Conservation (phyloP, 805 yeast species). For the Teunomyces stri region DNA sequence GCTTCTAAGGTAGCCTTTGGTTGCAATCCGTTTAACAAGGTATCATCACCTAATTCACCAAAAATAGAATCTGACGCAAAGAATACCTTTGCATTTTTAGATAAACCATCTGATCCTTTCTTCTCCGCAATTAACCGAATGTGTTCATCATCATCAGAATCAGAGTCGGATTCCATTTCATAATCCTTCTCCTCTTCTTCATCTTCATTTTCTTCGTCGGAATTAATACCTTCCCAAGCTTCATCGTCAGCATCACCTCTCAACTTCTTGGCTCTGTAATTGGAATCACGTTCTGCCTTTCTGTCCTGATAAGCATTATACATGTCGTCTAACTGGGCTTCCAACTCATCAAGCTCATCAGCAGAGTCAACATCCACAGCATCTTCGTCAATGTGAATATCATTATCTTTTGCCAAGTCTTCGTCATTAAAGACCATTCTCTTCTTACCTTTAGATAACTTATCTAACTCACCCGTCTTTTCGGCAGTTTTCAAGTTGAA, state of each 20-base stretch:
- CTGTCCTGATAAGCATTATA: constrained; percentile 67
- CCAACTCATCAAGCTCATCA: constrained; percentile 67
- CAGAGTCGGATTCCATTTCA: constrained; percentile 43
- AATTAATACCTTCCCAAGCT: constrained; percentile 71
- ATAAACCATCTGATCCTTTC: constrained; percentile 32
- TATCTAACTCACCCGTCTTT: constrained; percentile 76
- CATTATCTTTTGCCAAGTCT: constrained; percentile 54
- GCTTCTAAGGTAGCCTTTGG: constrained; percentile 17
- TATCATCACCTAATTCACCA: constrained; percentile 44
- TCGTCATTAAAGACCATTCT: constrained; percentile 57
- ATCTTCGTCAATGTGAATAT: constrained; percentile 49
- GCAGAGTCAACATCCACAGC: constrained; percentile 32
- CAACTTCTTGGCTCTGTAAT: constrained; percentile 62
- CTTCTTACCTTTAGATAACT: constrained; percentile 74
- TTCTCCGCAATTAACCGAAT: constrained; percentile 55
- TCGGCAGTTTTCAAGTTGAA: constrained; percentile 85
- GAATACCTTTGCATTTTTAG: constrained; percentile 36
- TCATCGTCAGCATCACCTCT: constrained; percentile 77
- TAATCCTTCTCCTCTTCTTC: constrained; percentile 42
- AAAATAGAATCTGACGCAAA: constrained; percentile 42
- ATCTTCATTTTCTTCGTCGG: constrained; percentile 41
- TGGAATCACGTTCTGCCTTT: constrained; percentile 67
- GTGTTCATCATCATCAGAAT: constrained; percentile 72
- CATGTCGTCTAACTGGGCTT: constrained; percentile 80
- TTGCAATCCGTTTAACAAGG: constrained; percentile 43